Evolutionary conservation across 352 stramenopile genomes (phyloP).

Genomic region (Pythium volutum): DNA sequence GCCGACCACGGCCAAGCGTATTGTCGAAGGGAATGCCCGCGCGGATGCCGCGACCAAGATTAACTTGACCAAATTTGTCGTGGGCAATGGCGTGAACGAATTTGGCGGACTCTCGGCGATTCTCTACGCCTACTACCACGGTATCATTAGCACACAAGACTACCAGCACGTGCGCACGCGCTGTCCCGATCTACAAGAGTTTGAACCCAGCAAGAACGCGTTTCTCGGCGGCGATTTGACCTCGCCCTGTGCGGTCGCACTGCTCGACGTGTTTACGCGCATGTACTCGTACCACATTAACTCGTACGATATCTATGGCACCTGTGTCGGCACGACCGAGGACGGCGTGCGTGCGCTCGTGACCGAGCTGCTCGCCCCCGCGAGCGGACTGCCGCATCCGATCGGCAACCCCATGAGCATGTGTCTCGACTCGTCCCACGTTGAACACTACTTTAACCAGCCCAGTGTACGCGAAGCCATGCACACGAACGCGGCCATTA

Average conservation of each 20-base stretch:
- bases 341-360: constrained; percentile 44
- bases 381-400: constrained; percentile 39
- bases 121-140: constrained; percentile 80
- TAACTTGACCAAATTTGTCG: constrained; percentile 88
- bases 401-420: constrained; percentile 76
- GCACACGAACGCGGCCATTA: constrained; percentile 56
- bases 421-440: constrained; percentile 52
- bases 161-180: constrained; percentile 53
- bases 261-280: constrained; percentile 30
- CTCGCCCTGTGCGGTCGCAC: constrained; percentile 29
- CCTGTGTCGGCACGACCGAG: constrained; percentile 43
- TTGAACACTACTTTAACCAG: constrained; percentile 73
- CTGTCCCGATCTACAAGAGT: constrained; percentile 50
- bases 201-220: constrained; percentile 29
- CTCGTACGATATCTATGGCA: constrained; percentile 66
- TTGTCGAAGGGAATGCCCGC: constrained; percentile 47
- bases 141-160: constrained; percentile 59
- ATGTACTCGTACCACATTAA: constrained; percentile 54
- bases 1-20: constrained; percentile 49
- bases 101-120: constrained; percentile 53
- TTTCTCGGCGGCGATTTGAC: constrained; percentile 15
- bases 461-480: constrained; percentile 67
- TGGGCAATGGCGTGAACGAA: constrained; percentile 74
- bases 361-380: constrained; percentile 41
- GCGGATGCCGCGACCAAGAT: constrained; percentile 31